These are phyloP conservation scores for Leishmania turanica DNA, from an alignment of 208 protist species.

Conservation along the genomic window DNA sequence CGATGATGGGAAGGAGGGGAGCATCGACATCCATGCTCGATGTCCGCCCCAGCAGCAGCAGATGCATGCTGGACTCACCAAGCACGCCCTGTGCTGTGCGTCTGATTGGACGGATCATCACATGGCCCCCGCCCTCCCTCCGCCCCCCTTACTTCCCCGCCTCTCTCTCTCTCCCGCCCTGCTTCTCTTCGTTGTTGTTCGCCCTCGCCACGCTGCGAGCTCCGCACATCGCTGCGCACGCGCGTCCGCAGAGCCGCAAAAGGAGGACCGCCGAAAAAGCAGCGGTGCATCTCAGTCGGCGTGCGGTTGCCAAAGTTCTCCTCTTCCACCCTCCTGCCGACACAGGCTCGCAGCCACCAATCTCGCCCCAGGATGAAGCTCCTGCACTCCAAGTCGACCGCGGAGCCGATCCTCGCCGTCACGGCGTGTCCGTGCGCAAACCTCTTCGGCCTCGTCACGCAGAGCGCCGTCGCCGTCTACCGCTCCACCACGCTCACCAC, in stretches of 20 bases:
- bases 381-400: constrained; percentile 63
- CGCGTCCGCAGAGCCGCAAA: background rate
- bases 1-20: background rate
- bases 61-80: background rate
- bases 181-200: background rate
- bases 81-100: background rate
- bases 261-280: background rate
- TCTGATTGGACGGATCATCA: background rate
- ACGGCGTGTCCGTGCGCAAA: constrained; percentile 82
- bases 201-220: background rate
- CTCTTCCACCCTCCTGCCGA: background rate
- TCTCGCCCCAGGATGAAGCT: constrained; percentile 54
- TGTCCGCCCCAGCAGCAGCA: background rate
- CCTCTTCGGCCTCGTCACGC: constrained; percentile 74
- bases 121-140: background rate
- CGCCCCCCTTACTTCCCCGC: background rate
- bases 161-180: background rate
- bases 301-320: background rate
- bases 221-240: background rate
- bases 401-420: constrained; percentile 70
- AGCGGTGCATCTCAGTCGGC: background rate
- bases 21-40: background rate
- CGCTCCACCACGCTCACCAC: constrained; percentile 79
- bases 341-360: background rate
- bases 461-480: constrained; percentile 56